A percentile compares a stretch with the other conserved stretches of the same genome.
Evolutionary conservation across 2,329 filamentous ascomycete species (phyloP).

Genomic region (Eutypa lata): DNA sequence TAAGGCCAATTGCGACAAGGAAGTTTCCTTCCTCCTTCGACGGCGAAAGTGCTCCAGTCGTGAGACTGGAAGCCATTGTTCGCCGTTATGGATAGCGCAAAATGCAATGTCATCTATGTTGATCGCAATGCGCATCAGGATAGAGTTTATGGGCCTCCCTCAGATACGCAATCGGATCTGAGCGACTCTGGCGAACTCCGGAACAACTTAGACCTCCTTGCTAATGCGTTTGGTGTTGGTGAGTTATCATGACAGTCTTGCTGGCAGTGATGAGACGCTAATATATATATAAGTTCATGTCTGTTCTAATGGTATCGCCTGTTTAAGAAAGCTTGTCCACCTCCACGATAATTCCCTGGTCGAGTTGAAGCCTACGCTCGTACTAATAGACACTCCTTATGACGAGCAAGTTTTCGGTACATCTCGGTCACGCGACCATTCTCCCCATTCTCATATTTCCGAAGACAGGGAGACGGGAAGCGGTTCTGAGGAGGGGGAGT

Average conservation of each 20-base stretch:
- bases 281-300: constrained; percentile 43
- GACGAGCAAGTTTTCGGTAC: constrained; percentile 42
- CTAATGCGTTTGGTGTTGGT: constrained; percentile 57
- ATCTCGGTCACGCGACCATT: constrained; percentile 38
- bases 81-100: constrained; percentile 55
- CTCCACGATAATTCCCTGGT: constrained; percentile 50
- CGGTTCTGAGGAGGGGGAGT: constrained; percentile 44
- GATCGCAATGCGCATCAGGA: constrained; percentile 51
- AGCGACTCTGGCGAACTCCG: constrained; percentile 34
- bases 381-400: constrained; percentile 55
- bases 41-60: constrained; percentile 57
- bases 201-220: constrained; percentile 45
- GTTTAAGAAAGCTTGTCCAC: constrained; percentile 50
- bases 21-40: constrained; percentile 12
- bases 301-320: constrained; percentile 51
- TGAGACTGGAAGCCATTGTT: constrained; percentile 57
- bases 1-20: constrained; percentile 19
- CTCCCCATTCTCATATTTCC: constrained; percentile 38
- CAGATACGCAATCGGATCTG: constrained; percentile 33
- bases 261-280: not conserved
- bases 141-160: constrained; percentile 34
- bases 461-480: constrained; percentile 37
- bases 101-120: constrained; percentile 59
- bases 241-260: constrained; percentile 17
- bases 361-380: constrained; percentile 53